Evolutionary conservation across 176 grass and related monocot species (phyloP).

Genomic region (Zoysia japonica): DNA sequence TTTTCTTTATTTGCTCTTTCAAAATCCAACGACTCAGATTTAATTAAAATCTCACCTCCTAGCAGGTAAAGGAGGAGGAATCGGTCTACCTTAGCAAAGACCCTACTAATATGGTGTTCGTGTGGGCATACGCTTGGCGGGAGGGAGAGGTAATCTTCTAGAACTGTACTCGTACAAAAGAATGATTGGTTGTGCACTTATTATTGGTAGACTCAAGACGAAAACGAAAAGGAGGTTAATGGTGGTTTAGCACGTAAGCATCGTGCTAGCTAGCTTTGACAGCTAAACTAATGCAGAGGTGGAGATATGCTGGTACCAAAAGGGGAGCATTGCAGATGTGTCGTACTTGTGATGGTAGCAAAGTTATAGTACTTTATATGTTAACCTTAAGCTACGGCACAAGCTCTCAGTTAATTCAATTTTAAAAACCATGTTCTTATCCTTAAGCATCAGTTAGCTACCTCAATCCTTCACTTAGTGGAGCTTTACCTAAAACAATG

Average conservation of each 20-base stretch:
- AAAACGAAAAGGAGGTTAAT: constrained; percentile 29
- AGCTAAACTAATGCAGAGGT: constrained; percentile 32
- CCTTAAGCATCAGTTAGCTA: constrained; percentile 39
- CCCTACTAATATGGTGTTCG: neutral
- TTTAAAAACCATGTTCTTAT: constrained; percentile 35
- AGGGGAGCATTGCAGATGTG: constrained; percentile 35
- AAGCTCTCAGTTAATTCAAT: constrained; percentile 14
- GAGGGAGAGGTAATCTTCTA: constrained; percentile 21
- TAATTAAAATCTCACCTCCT: too few relatives aligned
- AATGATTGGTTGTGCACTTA: constrained; percentile 43
- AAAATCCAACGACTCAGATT: too few relatives aligned
- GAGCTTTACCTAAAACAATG: constrained; percentile 47
- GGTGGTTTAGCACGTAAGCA: constrained; percentile 28
- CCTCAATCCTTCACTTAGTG: constrained; percentile 45
- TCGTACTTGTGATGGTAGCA: neutral
- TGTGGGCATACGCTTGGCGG: neutral
- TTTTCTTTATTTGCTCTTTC: too few relatives aligned
- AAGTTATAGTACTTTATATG: too few relatives aligned
- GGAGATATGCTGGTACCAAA: constrained; percentile 41
- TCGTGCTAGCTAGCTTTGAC: constrained; percentile 1
- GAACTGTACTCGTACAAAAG: constrained; percentile 16
- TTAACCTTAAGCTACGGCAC: neutral
- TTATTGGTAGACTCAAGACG: constrained; percentile 29
- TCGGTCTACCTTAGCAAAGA: too few relatives aligned
- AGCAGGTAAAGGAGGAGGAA: too few relatives aligned